Conservation (phyloP, 176 grass and related monocot genomes). For the Oryza glumipatula region DNA sequence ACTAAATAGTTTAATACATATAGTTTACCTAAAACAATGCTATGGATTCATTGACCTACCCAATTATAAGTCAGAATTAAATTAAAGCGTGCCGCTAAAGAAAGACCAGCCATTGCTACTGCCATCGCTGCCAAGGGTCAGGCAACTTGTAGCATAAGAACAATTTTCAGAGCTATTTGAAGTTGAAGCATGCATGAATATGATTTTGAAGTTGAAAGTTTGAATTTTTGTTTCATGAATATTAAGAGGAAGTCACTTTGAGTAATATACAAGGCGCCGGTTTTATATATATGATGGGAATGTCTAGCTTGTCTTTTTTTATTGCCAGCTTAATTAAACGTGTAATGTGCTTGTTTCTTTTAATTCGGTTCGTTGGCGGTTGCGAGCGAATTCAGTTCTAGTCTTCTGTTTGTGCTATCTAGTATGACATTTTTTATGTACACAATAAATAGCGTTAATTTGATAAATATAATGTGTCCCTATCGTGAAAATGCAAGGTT, state of each 20-base stretch:
- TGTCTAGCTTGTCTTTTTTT: not conserved
- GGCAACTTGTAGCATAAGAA: not conserved
- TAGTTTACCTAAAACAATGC: too few relatives aligned
- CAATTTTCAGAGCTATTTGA: not conserved
- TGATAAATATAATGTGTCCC: too few relatives aligned
- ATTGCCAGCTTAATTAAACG: not conserved
- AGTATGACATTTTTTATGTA: not conserved
- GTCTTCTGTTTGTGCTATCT: not conserved
- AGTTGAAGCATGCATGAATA: not conserved
- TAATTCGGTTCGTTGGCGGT: not conserved
- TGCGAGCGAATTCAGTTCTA: not conserved
- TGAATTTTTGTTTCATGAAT: not conserved
- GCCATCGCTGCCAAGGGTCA: too few relatives aligned
- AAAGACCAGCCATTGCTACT: too few relatives aligned
- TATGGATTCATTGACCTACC: too few relatives aligned
- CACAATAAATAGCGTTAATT: not conserved
- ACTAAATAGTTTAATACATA: too few relatives aligned
- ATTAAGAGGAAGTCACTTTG: not conserved
- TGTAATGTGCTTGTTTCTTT: not conserved
- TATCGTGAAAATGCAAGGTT: too few relatives aligned
- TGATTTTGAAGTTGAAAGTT: not conserved
- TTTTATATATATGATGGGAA: not conserved
- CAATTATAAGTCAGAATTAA: too few relatives aligned
- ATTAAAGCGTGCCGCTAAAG: too few relatives aligned
- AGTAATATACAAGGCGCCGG: not conserved